A percentile compares a stretch with the other conserved stretches of the same genome.
Conservation (phyloP, 805 yeast species). For the Candida oleophila region DNA sequence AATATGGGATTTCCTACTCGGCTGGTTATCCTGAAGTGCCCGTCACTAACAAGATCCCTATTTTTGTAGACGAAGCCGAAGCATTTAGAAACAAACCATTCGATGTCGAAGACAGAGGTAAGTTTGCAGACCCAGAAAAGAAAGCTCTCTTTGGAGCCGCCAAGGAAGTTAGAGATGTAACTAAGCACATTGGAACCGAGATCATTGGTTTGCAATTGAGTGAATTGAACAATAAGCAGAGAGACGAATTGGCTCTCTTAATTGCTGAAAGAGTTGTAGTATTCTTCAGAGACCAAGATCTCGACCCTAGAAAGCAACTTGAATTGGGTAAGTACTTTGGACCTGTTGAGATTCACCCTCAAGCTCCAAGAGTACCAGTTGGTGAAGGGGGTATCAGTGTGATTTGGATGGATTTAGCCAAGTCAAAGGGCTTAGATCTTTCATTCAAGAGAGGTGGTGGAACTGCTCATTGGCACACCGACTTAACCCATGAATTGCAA, state of each 20-base stretch:
- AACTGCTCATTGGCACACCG: conserved; percentile 46
- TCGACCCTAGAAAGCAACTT: conserved; percentile 29
- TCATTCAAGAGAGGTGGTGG: conserved; percentile 5
- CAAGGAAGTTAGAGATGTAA: conserved; percentile 26
- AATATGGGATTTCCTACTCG: conserved; percentile 24
- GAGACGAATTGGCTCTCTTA: conserved; percentile 30
- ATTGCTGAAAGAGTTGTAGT: conserved; percentile 31
- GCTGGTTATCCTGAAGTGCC: conserved; percentile 27
- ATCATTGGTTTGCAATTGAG: conserved; percentile 29
- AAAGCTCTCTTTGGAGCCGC: conserved; percentile 31
- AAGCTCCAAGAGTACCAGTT: conserved; percentile 12
- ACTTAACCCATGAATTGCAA: conserved; percentile 53
- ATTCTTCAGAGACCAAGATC: conserved; percentile 29
- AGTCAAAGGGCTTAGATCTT: conserved; percentile 4
- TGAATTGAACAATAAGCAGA: conserved; percentile 26
- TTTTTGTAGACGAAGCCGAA: conserved; percentile 24
- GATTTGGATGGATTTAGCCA: conserved; percentile 26
- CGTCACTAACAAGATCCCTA: conserved; percentile 20
- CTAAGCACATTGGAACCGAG: conserved; percentile 31
- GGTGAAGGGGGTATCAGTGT: conserved; percentile 32
- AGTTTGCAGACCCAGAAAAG: conserved; percentile 29
- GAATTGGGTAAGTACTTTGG: conserved; percentile 32
- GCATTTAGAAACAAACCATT: conserved; percentile 20
- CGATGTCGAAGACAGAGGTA: conserved; percentile 26
- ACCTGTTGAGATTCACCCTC: conserved; percentile 25